A percentile compares a stretch with the other conserved stretches of the same genome.
Evolutionary conservation across 495 filamentous ascomycete genomes (phyloP).

Genomic region (Corynascus novoguineensis): DNA sequence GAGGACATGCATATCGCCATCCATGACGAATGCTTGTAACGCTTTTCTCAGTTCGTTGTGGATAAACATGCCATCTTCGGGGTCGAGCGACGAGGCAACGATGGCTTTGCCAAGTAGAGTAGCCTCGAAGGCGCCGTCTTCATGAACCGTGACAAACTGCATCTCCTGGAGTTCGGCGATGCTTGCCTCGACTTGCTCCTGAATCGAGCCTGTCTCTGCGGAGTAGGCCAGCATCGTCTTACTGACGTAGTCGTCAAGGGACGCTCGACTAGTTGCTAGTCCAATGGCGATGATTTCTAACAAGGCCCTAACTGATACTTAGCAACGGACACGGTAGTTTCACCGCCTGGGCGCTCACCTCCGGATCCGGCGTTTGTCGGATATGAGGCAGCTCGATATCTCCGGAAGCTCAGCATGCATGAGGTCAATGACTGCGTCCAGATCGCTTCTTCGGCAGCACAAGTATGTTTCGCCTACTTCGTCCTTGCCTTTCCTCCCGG

Average conservation of each 20-base stretch:
- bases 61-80: conserved; percentile 72
- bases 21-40: conserved; percentile 71
- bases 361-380: conserved; percentile 64
- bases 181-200: conserved; percentile 50
- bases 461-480: conserved; percentile 76
- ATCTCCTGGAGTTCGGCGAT: conserved; percentile 49
- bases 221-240: conserved; percentile 62
- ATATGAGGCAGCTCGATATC: conserved; percentile 63
- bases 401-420: conserved; percentile 69
- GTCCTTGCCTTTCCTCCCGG: conserved; percentile 79
- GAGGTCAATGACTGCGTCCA: conserved; percentile 63
- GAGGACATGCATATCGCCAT: conserved; percentile 78
- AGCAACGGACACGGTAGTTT: neutral
- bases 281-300: conserved; percentile 69
- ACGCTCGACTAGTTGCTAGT: conserved; percentile 61
- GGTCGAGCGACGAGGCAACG: conserved; percentile 66
- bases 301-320: conserved; percentile 46
- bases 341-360: conserved; percentile 20
- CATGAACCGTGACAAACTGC: conserved; percentile 52
- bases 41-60: conserved; percentile 63
- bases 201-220: conserved; percentile 38
- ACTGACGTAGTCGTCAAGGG: conserved; percentile 65
- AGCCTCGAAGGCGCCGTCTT: conserved; percentile 49
- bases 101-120: conserved; percentile 66
- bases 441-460: conserved; percentile 64